These are phyloP conservation scores for Coffea eugenioides DNA, from an alignment of 257 asterid genomes.

Conservation along the genomic window DNA sequence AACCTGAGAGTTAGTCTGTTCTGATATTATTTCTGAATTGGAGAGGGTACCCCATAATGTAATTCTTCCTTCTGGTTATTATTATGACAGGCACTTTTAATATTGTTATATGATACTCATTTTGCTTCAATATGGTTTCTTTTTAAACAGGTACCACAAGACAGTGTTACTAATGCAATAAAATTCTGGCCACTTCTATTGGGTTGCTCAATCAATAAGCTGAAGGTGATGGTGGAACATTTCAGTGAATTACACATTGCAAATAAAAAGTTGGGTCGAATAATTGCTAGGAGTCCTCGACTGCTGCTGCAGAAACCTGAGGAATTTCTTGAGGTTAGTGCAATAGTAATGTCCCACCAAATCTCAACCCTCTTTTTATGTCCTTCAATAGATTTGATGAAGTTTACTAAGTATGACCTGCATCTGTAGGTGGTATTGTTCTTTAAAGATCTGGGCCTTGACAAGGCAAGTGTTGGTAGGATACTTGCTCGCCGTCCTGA, in stretches of 20 bases:
- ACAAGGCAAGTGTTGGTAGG: slow-evolving; percentile 57
- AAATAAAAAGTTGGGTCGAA: slow-evolving; percentile 64
- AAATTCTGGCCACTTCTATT: slow-evolving; percentile 72
- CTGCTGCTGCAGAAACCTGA: slow-evolving; percentile 73
- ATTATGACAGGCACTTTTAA: too few relatives aligned
- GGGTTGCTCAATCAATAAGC: slow-evolving; percentile 71
- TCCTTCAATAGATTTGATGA: neutral
- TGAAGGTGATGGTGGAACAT: slow-evolving; percentile 63
- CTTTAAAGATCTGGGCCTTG: slow-evolving; percentile 72
- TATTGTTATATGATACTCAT: neutral
- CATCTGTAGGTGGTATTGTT: slow-evolving; percentile 61
- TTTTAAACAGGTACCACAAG: slow-evolving; percentile 60
- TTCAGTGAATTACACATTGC: slow-evolving; percentile 46
- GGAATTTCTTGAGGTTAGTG: slow-evolving; percentile 74
- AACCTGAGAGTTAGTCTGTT: neutral
- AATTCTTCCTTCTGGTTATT: neutral
- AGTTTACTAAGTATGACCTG: neutral
- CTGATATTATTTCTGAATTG: neutral
- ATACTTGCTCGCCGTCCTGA: slow-evolving; percentile 87
- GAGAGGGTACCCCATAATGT: neutral
- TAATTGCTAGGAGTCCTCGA: slow-evolving; percentile 81
- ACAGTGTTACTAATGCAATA: slow-evolving; percentile 51
- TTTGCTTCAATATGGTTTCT: slow-evolving; percentile 3
- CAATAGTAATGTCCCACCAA: neutral
- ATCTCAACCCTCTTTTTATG: neutral